Evolutionary conservation across 108 stramenopile genomes (phyloP), one percentile per base, ranked within the genome.

Genomic region (Aureococcus anophagefferens): DNA sequence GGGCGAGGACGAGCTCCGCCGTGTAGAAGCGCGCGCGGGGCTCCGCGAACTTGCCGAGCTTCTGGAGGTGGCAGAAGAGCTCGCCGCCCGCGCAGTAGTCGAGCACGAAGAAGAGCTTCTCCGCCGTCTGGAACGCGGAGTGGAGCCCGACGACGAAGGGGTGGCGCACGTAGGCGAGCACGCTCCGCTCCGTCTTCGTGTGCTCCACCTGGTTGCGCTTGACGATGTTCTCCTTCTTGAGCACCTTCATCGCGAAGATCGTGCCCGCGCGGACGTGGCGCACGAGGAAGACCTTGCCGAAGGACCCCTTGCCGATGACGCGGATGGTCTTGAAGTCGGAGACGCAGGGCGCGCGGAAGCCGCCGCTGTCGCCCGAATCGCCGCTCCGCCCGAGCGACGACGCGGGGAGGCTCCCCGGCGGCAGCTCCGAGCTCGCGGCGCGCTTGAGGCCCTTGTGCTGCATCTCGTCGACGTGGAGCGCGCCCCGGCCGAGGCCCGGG

Each of bases 61-160:
- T 94, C 25, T 92, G 90, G 18, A 99, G 77, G 81, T 97, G 96
- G 67, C 95, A 96, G 81, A 99, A 99, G 25, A 99, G 85, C 80
- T 99, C 98, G 35, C 98, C 98, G 35, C 98, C 98, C 1, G 94
- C 94, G 74, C 95, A 96, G 79, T 95, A 97, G 75, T 97, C 96
- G 64, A 99, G 79, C 5, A 99, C 98, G 74, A 99, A 95, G 78
- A 93, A 99, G 0, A 99, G 85, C 82, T 95, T 94, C 76, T 92
- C 88, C 67, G 85, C 89, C 46, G 94, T 94, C 73, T 97, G 98
- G 82, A 99, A 99, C 25, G 98, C 98, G 93, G 95, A 95, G 76
- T 95, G 95, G 74, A 99, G 87, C 0, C 98, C 94, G 5, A 99
- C 95, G 73, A 99, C 96, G 83, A 97, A 99, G 5, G 96, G 98